Conservation (phyloP, 108 stramenopile genomes). For the Pseudonitzschia pungens region DNA sequence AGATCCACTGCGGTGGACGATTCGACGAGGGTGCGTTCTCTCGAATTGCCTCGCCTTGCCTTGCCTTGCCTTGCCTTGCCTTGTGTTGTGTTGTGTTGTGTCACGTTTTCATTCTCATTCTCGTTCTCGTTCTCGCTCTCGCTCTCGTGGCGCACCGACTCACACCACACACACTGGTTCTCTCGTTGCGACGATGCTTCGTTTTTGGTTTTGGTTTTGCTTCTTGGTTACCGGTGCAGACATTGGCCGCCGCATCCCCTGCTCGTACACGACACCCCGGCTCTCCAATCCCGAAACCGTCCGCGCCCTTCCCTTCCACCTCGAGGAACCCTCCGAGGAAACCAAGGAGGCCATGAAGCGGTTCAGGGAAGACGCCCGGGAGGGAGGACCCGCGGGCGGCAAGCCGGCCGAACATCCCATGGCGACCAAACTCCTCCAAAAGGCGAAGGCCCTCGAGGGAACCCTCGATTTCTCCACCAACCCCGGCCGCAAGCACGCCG, state of each 20-base stretch:
- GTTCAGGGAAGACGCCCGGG: conserved; percentile 32
- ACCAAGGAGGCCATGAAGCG: conserved; percentile 67
- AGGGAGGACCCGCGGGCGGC: conserved; percentile 17
- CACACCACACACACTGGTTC: too few species aligned
- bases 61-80: background rate
- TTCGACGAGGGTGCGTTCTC: conserved; percentile 73
- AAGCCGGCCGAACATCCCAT: conserved; percentile 26
- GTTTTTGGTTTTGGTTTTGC: background rate
- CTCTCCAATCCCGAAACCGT: conserved; percentile 1
- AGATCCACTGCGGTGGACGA: conserved; percentile 48
- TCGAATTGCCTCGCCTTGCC: background rate
- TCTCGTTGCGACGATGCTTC: background rate
- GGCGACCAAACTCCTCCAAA: conserved; percentile 36
- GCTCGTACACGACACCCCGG: conserved; percentile 18
- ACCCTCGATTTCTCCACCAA: conserved; percentile 26
- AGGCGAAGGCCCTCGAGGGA: conserved; percentile 32
- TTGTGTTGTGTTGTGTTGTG: too few species aligned
- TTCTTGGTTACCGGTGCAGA: background rate
- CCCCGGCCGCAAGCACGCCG: conserved; percentile 30
- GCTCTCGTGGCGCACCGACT: too few species aligned
- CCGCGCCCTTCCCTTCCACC: conserved; percentile 11
- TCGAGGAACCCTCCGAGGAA: conserved; percentile 51
- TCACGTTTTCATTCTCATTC: too few species aligned
- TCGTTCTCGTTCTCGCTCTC: too few species aligned
- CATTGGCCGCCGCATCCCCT: conserved; percentile 25